Evolutionary conservation across 305 asterid species (phyloP).

Genomic region (Petunia hybrid): DNA sequence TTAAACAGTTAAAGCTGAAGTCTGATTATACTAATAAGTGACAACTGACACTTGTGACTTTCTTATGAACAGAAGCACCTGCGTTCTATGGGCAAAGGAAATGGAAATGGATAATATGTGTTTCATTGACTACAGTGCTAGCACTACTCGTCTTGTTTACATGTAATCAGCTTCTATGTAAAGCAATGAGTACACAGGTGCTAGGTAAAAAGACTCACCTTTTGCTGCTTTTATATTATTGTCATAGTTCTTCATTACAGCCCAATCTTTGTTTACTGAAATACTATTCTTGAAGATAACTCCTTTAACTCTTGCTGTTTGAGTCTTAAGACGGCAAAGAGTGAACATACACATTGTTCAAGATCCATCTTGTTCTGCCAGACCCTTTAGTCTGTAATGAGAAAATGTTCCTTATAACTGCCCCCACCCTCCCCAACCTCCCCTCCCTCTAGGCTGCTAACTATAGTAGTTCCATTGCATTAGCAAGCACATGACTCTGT

Average conservation of each 20-base stretch:
- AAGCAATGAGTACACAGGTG: background rate
- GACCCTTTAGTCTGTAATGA: constrained; percentile 10
- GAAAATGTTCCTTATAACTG: background rate
- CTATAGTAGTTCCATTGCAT: background rate
- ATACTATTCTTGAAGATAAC: constrained; percentile 3
- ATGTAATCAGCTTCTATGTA: background rate
- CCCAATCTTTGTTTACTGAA: constrained; percentile 6
- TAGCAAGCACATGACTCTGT: background rate
- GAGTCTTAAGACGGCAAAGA: background rate
- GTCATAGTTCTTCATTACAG: background rate
- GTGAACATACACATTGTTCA: constrained; percentile 1
- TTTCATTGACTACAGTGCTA: background rate
- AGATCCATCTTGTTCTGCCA: background rate
- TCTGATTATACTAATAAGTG: background rate
- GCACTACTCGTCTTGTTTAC: background rate
- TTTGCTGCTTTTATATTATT: background rate
- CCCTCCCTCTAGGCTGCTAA: background rate
- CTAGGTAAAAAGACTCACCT: constrained; percentile 1
- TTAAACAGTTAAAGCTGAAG: background rate
- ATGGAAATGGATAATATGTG: background rate
- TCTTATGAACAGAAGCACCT: background rate
- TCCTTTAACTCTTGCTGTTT: background rate
- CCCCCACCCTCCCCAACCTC: too few relatives aligned
- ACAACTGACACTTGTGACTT: background rate
- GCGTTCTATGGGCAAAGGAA: background rate